Evolutionary conservation across 129 eudicot genomes (phyloP).

Genomic region (Scalesia atractyloides): DNA sequence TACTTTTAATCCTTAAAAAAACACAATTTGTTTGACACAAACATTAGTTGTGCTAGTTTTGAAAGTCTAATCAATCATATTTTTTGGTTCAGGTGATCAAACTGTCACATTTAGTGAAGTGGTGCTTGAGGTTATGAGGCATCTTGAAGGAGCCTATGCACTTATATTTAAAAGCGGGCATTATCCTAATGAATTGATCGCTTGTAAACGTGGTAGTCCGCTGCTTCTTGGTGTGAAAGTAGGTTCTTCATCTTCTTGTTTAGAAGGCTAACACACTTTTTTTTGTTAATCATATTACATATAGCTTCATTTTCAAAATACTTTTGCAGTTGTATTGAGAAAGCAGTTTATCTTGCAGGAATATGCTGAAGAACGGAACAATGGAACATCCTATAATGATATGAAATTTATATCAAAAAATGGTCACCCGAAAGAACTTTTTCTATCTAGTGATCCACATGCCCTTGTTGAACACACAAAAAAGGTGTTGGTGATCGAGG

Average conservation of each 20-base stretch:
- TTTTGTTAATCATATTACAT: too few relatives aligned
- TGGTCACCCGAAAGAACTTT: conserved; percentile 86
- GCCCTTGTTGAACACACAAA: conserved; percentile 97
- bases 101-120: conserved; percentile 83
- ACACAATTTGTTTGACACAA: neutral
- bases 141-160: conserved; percentile 99
- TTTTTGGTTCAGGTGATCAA: conserved; percentile 63
- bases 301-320: neutral
- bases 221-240: conserved; percentile 97
- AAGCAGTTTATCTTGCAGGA: conserved; percentile 46
- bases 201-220: conserved; percentile 99
- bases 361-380: conserved; percentile 46
- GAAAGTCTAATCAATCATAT: neutral
- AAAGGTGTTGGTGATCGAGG: conserved; percentile 90
- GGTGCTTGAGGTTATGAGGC: conserved; percentile 97
- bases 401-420: conserved; percentile 61
- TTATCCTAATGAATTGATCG: conserved; percentile 94
- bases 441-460: conserved; percentile 89
- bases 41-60: neutral
- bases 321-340: neutral
- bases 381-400: conserved; percentile 61
- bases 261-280: neutral
- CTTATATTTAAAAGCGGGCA: conserved; percentile 91
- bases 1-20: conserved; percentile 8
- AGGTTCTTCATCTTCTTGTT: conserved; percentile 31